Evolutionary conservation across 1,284 basidiomycete species (phyloP).

Genomic region (Moniliella sp.): DNA sequence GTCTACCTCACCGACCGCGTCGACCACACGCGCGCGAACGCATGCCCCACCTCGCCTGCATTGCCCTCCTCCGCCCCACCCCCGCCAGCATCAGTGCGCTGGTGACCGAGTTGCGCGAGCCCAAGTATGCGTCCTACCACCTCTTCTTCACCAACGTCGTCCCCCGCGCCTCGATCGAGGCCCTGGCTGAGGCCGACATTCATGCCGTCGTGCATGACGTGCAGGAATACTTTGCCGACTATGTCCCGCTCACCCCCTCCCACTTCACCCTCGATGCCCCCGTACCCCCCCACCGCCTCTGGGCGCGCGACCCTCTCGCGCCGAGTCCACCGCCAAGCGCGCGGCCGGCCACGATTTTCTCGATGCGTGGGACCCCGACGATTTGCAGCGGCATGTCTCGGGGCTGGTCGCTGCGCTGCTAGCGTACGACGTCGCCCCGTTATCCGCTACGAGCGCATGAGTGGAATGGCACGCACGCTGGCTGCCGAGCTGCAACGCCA

Average conservation of each 20-base stretch:
- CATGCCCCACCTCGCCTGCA: slow-evolving; percentile 86
- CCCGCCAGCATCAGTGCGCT: slow-evolving; percentile 61
- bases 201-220: slow-evolving; percentile 90
- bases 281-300: slow-evolving; percentile 38
- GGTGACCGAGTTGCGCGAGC: slow-evolving; percentile 51
- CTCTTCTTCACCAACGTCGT: slow-evolving; percentile 65
- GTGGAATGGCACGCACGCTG: slow-evolving; percentile 67
- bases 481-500: slow-evolving; percentile 57
- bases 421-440: slow-evolving; percentile 86
- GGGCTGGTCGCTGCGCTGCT: slow-evolving; percentile 70
- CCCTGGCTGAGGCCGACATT: slow-evolving; percentile 78
- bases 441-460: slow-evolving; percentile 85
- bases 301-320: slow-evolving; percentile 44
- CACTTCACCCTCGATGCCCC: slow-evolving; percentile 56
- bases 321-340: no score
- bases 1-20: slow-evolving; percentile 93
- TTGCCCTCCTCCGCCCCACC: slow-evolving; percentile 68
- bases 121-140: slow-evolving; percentile 87
- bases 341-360: no score
- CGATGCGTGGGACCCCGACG: slow-evolving; percentile 42
- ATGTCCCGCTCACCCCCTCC: slow-evolving; percentile 43
- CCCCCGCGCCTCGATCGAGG: slow-evolving; percentile 71
- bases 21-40: slow-evolving; percentile 46
- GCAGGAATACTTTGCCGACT: slow-evolving; percentile 40
- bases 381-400: slow-evolving; percentile 56